These are phyloP conservation scores for Eragrostis tef DNA, from an alignment of 202 grass and related monocot species.

Conservation along the genomic window DNA sequence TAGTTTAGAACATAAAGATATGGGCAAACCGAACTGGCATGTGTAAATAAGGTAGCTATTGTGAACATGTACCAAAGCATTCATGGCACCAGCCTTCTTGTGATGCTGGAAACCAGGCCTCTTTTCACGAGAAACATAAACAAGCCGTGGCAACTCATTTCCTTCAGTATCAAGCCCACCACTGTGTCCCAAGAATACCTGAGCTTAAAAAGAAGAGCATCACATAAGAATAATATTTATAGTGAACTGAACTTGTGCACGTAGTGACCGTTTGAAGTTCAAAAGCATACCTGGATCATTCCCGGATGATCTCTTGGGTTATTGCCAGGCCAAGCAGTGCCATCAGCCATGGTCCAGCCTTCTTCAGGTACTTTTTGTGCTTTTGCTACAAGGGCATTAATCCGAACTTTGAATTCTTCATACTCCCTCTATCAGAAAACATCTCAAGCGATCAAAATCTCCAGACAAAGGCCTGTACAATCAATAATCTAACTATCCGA, in stretches of 20 bases:
- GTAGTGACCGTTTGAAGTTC: slow-evolving; percentile 36
- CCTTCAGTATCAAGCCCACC: slow-evolving; percentile 97
- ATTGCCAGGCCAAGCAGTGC: slow-evolving; percentile 98
- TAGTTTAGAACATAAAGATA: slow-evolving; percentile 39
- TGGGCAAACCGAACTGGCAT: not conserved
- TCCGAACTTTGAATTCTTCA: slow-evolving; percentile 91
- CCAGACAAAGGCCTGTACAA: slow-evolving; percentile 23
- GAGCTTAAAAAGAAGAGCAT: slow-evolving; percentile 33
- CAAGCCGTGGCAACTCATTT: slow-evolving; percentile 92
- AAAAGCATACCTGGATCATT: slow-evolving; percentile 83
- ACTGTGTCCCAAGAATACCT: slow-evolving; percentile 98
- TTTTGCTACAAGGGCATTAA: slow-evolving; percentile 97
- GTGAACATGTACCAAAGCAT: slow-evolving; percentile 77
- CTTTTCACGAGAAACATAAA: slow-evolving; percentile 99
- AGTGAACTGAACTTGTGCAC: not conserved
- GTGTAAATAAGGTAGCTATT: not conserved
- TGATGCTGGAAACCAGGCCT: slow-evolving; percentile 98
- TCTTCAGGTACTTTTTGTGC: slow-evolving; percentile 97
- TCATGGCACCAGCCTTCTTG: slow-evolving; percentile 99
- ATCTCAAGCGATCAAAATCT: not conserved
- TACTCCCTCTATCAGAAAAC: slow-evolving; percentile 83
- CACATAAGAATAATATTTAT: slow-evolving; percentile 4
- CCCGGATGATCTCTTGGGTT: slow-evolving; percentile 92
- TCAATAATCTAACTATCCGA: slow-evolving; percentile 29
- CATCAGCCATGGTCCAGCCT: slow-evolving; percentile 97